Evolutionary conservation across 768 basidiomycete species (phyloP), one percentile per base, ranked within the genome.

Genomic region (Mycena latifolia): DNA sequence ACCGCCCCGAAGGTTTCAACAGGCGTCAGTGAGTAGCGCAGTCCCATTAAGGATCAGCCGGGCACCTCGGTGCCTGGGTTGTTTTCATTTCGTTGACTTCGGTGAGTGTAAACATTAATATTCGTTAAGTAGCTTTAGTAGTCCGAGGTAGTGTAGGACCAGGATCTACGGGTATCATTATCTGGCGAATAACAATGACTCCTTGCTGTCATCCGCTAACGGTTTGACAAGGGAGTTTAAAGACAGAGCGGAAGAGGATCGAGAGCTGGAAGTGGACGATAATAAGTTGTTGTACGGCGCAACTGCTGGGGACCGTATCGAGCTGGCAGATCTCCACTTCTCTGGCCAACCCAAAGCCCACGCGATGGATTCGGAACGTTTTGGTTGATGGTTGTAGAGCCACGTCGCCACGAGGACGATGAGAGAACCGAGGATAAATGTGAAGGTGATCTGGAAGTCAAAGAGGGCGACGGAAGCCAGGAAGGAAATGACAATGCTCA

Each of bases 401-500:
- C 92, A 96, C 2, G 96, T 98, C 17, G 95, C 92, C 63, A 88
- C 85, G 45, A 98, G 87, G 51, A 98, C 97, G 70, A 94, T 85
- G 37, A 85, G 82, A 0, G 93, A 91, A 39, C 96, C 96, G 46
- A 96, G 82, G 69, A 96, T 78, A 76, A 99, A 99, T 0, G 93
- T 89, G 64, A 89, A 82, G 3, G 95, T 92, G 78, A 98, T 91
- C 54, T 86, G 86, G 83, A 96, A 95, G 76, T 92, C 82, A 85
- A 99, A 98, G 39, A 98, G 88, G 24, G 89, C 89, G 56, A 98
- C 91, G 6, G 93, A 95, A 3, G 93, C 95, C 61, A 96, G 83
- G 87, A 98, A 99, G 27, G 95, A 96, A 66, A 98, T 88, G 74
- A 98, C 90, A 77, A 98, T 98, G 78, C 92, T 93, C 66, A 99